These are phyloP conservation scores for Entomortierella lignicola DNA, from an alignment of 192 early-diverging fungal species.

Conservation along the genomic window DNA sequence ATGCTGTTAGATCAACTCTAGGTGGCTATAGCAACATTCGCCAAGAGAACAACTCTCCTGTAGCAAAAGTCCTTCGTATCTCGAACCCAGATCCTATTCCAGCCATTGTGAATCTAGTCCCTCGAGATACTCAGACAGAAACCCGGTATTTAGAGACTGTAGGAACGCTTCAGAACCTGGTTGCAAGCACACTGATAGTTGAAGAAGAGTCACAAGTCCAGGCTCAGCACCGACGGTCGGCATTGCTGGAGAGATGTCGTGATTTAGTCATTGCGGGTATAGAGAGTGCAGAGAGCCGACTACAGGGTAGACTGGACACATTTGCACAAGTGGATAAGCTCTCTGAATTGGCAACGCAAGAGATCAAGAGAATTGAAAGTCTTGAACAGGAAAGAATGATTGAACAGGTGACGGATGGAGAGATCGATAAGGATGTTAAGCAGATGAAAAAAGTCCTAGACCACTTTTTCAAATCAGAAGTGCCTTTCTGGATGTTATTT, in stretches of 20 bases:
- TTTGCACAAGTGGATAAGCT: slow-evolving; percentile 37
- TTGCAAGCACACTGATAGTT: slow-evolving; percentile 19
- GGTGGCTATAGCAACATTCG: slow-evolving; percentile 40
- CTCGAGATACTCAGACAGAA: slow-evolving; percentile 13
- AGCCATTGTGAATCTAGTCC: slow-evolving; percentile 14
- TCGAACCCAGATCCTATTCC: slow-evolving; percentile 48
- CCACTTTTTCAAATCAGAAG: slow-evolving; percentile 40
- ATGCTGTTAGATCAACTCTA: slow-evolving; percentile 28
- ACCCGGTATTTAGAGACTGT: slow-evolving; percentile 24
- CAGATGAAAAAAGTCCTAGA: slow-evolving; percentile 36
- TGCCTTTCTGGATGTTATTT: slow-evolving; percentile 52
- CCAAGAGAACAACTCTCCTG: background rate
- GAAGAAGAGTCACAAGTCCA: slow-evolving; percentile 5
- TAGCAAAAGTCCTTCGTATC: slow-evolving; percentile 44
- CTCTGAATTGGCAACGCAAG: slow-evolving; percentile 31
- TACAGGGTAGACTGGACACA: slow-evolving; percentile 30
- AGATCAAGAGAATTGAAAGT: slow-evolving; percentile 41
- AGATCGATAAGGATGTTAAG: slow-evolving; percentile 41
- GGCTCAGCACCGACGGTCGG: slow-evolving; percentile 22
- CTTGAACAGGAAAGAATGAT: slow-evolving; percentile 34
- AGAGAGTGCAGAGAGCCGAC: slow-evolving; percentile 38
- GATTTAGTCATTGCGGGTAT: slow-evolving; percentile 38
- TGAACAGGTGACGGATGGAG: slow-evolving; percentile 36
- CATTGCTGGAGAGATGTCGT: slow-evolving; percentile 34
- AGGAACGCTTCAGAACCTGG: slow-evolving; percentile 32